phyloP scores from a whole-genome alignment of 305 asterid species.

The Fraxinus xanthoxyloides region DNA sequence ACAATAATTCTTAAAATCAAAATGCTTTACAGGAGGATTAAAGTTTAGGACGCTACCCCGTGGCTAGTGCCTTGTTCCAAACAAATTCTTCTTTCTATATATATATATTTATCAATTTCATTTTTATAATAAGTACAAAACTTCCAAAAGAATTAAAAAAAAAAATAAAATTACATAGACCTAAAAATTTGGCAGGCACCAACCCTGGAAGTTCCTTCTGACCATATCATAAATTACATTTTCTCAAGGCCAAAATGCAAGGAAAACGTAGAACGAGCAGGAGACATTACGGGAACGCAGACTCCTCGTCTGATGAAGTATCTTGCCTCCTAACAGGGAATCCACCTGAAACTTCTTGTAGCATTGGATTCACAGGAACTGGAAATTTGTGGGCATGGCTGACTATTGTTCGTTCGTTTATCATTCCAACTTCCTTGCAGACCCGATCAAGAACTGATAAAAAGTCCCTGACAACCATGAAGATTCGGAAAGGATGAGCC shows the following conservation, averaged over 20 bases:
- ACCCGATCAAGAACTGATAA: constrained; percentile 68
- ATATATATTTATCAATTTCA: constrained; percentile 22
- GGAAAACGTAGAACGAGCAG: constrained; percentile 7
- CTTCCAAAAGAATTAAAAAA: constrained; percentile 11
- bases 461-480: constrained; percentile 89
- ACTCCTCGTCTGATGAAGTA: constrained; percentile 51
- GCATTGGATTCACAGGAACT: constrained; percentile 79
- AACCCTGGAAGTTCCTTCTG: constrained; percentile 36
- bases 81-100: constrained; percentile 25
- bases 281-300: constrained; percentile 25
- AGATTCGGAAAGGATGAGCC: constrained; percentile 87
- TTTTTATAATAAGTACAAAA: constrained; percentile 45
- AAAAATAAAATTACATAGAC: constrained; percentile 19
- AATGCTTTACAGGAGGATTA: constrained; percentile 23
- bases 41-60: constrained; percentile 2
- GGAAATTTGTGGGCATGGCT: constrained; percentile 75
- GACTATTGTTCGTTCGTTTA: constrained; percentile 69
- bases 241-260: constrained; percentile 22
- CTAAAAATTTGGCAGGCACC: constrained; percentile 27
- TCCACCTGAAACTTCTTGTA: constrained; percentile 41
- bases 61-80: constrained; percentile 10
- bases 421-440: constrained; percentile 87
- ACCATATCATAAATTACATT: constrained; percentile 30
- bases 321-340: constrained; percentile 33
- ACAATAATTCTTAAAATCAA: constrained; percentile 13